These are phyloP conservation scores for Lentinula novae-zelandiae DNA, from an alignment of 1,284 basidiomycete species.

Conservation along the genomic window DNA sequence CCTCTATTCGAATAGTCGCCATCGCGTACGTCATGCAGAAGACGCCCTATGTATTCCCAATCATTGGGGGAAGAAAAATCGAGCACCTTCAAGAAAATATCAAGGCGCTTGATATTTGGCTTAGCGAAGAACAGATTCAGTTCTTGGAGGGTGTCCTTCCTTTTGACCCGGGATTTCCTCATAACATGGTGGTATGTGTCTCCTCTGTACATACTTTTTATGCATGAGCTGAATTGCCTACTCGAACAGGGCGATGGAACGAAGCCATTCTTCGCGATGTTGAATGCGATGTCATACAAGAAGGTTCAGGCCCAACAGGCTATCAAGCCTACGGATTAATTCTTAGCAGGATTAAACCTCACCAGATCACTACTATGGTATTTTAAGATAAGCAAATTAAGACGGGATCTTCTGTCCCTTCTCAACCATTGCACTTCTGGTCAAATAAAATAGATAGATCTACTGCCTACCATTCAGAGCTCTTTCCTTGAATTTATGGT, in stretches of 20 bases:
- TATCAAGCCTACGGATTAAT: slow-evolving; percentile 1
- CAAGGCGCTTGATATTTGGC: slow-evolving; percentile 32
- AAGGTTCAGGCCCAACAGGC: neutral
- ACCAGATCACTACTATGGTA: too few relatives aligned
- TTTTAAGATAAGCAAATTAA: too few relatives aligned
- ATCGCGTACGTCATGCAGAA: slow-evolving; percentile 42
- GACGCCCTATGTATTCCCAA: slow-evolving; percentile 38
- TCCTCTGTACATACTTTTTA: neutral
- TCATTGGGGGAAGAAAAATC: slow-evolving; percentile 39
- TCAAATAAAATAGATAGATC: too few relatives aligned
- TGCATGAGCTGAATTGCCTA: neutral
- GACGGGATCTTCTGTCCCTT: too few relatives aligned
- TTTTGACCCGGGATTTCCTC: slow-evolving; percentile 37
- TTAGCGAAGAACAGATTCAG: slow-evolving; percentile 33
- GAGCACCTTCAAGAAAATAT: slow-evolving; percentile 40
- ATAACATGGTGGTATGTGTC: slow-evolving; percentile 8
- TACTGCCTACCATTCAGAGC: too few relatives aligned
- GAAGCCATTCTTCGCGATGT: neutral
- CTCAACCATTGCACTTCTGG: too few relatives aligned
- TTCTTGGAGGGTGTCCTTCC: slow-evolving; percentile 31
- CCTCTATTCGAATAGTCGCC: slow-evolving; percentile 20
- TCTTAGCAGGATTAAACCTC: neutral
- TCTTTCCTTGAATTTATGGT: too few relatives aligned
- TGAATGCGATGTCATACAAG: slow-evolving; percentile 6
- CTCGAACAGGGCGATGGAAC: slow-evolving; percentile 10